Percentiles rank a stretch among this genome's conserved stretches.
phyloP scores from a whole-genome alignment of 2,329 filamentous ascomycete species.

The Colletotrichum limetticola region DNA sequence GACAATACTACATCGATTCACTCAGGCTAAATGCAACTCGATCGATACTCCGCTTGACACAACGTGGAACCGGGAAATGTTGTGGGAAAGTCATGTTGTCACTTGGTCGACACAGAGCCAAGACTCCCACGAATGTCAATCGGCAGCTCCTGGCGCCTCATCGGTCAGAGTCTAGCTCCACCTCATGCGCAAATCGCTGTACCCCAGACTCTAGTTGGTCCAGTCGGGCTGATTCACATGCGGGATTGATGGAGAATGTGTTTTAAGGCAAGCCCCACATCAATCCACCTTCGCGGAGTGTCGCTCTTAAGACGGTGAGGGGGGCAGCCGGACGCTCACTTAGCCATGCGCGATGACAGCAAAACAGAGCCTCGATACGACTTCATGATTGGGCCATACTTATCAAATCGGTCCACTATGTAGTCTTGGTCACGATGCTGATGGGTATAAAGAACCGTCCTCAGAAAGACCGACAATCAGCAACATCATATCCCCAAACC shows the following conservation, averaged over 20 bases:
- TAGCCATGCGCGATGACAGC: neutral
- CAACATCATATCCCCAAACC: neutral
- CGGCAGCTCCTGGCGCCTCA: neutral
- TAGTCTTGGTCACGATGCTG: neutral
- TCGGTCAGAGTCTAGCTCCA: neutral
- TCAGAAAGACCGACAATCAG: neutral
- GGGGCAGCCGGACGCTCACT: neutral
- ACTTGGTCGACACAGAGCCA: neutral
- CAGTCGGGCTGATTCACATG: neutral
- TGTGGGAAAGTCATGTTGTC: too few species aligned
- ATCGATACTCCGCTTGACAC: neutral
- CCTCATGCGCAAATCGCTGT: conserved; percentile 12
- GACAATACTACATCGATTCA: neutral
- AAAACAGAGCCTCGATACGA: neutral
- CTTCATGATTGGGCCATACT: neutral
- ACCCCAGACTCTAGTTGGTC: conserved; percentile 9
- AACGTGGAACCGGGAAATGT: neutral
- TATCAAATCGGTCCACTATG: neutral
- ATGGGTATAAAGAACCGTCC: conserved; percentile 19
- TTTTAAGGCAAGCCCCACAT: neutral
- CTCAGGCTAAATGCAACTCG: conserved; percentile 13
- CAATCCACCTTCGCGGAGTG: conserved; percentile 20
- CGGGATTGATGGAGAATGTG: neutral
- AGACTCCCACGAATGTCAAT: neutral
- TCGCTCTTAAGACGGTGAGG: conserved; percentile 15